These are phyloP conservation scores for Datisca glomerata DNA, from an alignment of 306 rosid species.

Conservation along the genomic window DNA sequence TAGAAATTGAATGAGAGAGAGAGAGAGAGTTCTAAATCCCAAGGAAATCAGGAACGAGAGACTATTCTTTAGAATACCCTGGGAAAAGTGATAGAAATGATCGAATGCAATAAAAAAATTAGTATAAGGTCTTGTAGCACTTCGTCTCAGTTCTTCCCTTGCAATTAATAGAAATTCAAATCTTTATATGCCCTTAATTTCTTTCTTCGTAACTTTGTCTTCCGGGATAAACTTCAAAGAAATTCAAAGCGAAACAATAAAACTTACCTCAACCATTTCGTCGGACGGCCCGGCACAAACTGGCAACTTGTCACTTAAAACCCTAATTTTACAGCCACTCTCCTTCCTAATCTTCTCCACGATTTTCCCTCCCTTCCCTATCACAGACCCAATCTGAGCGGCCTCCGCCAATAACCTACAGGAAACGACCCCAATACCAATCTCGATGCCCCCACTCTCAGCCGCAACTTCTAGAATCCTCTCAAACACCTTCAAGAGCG, in stretches of 20 bases:
- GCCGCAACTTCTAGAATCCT: slow-evolving; percentile 89
- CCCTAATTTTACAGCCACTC: slow-evolving; percentile 63
- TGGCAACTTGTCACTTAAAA: slow-evolving; percentile 51
- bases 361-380: slow-evolving; percentile 88
- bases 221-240: background rate
- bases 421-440: slow-evolving; percentile 50
- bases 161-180: no score
- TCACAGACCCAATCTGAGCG: slow-evolving; percentile 63
- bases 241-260: background rate
- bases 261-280: slow-evolving; percentile 73
- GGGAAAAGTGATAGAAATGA: no score
- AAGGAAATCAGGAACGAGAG: no score
- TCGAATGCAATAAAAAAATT: no score
- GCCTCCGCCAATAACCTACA: slow-evolving; percentile 61
- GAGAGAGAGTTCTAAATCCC: no score
- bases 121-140: no score
- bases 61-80: no score
- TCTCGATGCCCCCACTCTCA: slow-evolving; percentile 51
- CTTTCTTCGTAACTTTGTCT: no score
- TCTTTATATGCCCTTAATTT: no score
- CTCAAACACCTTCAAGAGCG: slow-evolving; percentile 71
- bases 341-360: slow-evolving; percentile 89
- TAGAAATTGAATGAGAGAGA: no score
- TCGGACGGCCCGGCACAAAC: slow-evolving; percentile 48
- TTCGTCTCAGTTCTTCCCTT: no score